phyloP scores from a whole-genome alignment of 2,329 filamentous ascomycete genomes.

The Xylaria sp. region DNA sequence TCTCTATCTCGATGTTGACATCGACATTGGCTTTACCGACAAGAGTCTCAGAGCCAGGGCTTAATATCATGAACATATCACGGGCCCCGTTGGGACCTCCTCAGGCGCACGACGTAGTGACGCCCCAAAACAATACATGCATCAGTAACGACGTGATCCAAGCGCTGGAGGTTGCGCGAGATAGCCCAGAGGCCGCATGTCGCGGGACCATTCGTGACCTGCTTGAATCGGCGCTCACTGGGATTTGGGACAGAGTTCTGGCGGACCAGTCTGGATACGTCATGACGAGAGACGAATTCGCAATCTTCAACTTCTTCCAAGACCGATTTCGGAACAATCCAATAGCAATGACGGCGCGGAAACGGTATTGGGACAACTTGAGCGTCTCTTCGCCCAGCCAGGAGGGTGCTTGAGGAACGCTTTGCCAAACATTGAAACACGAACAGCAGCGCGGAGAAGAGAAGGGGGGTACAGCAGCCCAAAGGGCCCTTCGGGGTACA shows the following conservation, averaged over 20 bases:
- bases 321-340: slow-evolving; percentile 68
- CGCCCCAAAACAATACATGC: neutral
- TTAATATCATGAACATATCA: slow-evolving; percentile 38
- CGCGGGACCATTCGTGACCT: slow-evolving; percentile 72
- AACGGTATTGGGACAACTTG: slow-evolving; percentile 64
- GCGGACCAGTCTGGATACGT: slow-evolving; percentile 75
- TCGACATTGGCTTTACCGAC: slow-evolving; percentile 26
- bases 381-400: slow-evolving; percentile 21
- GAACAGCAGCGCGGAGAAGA: neutral
- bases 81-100: slow-evolving; percentile 10
- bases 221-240: slow-evolving; percentile 71
- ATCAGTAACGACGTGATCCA: slow-evolving; percentile 64
- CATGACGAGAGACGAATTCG: slow-evolving; percentile 81
- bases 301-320: slow-evolving; percentile 87
- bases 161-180: slow-evolving; percentile 80
- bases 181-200: slow-evolving; percentile 72
- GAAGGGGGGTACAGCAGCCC: neutral
- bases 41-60: slow-evolving; percentile 26
- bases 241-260: slow-evolving; percentile 76
- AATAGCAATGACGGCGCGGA: slow-evolving; percentile 60
- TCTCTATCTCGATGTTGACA: slow-evolving; percentile 32
- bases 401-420: neutral
- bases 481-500: neutral
- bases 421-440: neutral
- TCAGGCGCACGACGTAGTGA: neutral